Evolutionary conservation across 805 yeast species (phyloP).

Genomic region (Ogataea haglerorum): DNA sequence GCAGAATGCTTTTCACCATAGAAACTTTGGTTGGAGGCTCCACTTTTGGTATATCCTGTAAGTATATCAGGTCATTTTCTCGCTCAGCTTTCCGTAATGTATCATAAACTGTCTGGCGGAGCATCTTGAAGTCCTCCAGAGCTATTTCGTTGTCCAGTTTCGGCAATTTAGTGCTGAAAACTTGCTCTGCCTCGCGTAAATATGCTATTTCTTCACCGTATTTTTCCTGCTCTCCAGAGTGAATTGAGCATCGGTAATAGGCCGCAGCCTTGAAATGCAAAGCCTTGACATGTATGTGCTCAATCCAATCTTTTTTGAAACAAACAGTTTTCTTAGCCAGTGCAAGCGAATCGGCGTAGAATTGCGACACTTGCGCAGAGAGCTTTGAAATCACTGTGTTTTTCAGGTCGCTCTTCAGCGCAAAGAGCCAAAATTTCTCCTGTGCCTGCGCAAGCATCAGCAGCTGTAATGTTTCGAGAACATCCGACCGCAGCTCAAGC

Average conservation of each 20-base stretch:
- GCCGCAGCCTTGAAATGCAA: constrained; percentile 72
- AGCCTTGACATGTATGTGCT: constrained; percentile 55
- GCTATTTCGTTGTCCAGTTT: constrained; percentile 43
- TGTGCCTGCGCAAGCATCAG: constrained; percentile 82
- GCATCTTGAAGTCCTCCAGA: constrained; percentile 49
- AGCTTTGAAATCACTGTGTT: constrained; percentile 62
- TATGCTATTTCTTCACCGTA: constrained; percentile 73
- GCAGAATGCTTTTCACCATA: constrained; percentile 46
- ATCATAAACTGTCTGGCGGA: constrained; percentile 42
- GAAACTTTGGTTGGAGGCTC: constrained; percentile 42
- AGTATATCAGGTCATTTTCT: constrained; percentile 79
- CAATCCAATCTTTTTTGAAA: constrained; percentile 53
- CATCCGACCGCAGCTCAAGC: constrained; percentile 47
- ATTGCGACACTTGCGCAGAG: constrained; percentile 58
- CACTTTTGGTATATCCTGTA: constrained; percentile 56
- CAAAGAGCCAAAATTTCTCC: constrained; percentile 80
- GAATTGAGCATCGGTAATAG: constrained; percentile 55
- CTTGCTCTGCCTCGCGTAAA: constrained; percentile 41
- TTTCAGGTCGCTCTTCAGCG: constrained; percentile 47
- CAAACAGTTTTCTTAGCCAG: constrained; percentile 40
- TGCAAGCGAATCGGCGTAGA: constrained; percentile 46
- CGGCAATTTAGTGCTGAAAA: constrained; percentile 39
- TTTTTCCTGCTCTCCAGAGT: constrained; percentile 43
- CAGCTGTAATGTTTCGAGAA: constrained; percentile 47
- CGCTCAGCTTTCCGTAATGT: constrained; percentile 56